Evolutionary conservation across 768 basidiomycete species (phyloP).

Genomic region (Candolleomyces aberdarensis): DNA sequence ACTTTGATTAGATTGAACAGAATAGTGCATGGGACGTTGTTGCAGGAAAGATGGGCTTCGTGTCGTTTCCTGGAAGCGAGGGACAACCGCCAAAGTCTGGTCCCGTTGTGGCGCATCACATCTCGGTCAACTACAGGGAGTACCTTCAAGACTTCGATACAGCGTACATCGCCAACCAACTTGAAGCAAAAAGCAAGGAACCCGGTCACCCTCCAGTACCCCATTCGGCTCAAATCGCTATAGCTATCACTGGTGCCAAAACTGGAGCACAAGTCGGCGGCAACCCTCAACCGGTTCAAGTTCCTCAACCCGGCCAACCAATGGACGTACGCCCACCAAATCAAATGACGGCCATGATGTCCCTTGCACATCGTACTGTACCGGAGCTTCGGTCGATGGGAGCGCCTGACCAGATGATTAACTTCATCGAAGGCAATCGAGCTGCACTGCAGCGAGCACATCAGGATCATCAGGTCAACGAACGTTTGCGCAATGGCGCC

Average conservation of each 20-base stretch:
- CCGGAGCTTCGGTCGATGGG: constrained; percentile 52
- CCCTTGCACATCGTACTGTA: constrained; percentile 39
- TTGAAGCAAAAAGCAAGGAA: constrained; percentile 14
- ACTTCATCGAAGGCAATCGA: constrained; percentile 56
- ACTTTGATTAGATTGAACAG: constrained; percentile 42
- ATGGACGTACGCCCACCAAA: background rate
- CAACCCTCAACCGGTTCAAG: background rate
- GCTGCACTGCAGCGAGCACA: constrained; percentile 37
- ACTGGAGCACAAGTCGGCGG: constrained; percentile 7
- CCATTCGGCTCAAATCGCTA: background rate
- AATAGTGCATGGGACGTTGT: constrained; percentile 64
- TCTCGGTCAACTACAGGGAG: constrained; percentile 59
- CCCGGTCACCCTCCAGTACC: background rate
- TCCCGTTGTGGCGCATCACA: constrained; percentile 57
- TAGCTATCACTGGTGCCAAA: constrained; percentile 1
- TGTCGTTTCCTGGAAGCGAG: constrained; percentile 60
- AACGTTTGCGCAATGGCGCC: constrained; percentile 10
- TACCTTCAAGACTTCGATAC: constrained; percentile 56
- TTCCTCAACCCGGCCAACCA: background rate
- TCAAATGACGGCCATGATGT: constrained; percentile 40
- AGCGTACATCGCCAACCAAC: constrained; percentile 44
- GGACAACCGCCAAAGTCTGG: constrained; percentile 60
- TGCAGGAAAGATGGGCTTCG: constrained; percentile 64
- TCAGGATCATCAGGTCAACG: constrained; percentile 37
- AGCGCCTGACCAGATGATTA: constrained; percentile 48